Percentiles rank a stretch among this genome's conserved stretches.
phyloP scores from a whole-genome alignment of 2,329 filamentous ascomycete species.

The Botrytis fragariae region DNA sequence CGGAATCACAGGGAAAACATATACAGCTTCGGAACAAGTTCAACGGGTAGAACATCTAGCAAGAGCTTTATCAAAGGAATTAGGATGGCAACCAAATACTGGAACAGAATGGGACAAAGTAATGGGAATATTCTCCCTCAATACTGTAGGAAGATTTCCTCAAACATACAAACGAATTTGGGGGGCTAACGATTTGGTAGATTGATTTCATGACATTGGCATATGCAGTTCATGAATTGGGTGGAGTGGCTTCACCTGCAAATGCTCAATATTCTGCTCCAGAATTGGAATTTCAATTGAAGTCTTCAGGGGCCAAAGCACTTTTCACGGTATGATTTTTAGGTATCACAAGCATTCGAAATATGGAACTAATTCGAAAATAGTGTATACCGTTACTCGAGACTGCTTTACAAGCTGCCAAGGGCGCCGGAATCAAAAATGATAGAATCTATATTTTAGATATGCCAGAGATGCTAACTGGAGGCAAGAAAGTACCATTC shows the following conservation, averaged over 20 bases:
- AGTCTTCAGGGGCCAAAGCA: constrained; percentile 70
- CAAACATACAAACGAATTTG: background rate
- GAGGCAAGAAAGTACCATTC: constrained; percentile 50
- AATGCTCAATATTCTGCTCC: constrained; percentile 82
- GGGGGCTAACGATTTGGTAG: constrained; percentile 40
- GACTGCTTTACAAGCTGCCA: constrained; percentile 65
- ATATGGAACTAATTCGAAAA: background rate
- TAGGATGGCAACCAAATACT: constrained; percentile 67
- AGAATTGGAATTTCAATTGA: constrained; percentile 80
- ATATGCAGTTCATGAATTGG: constrained; percentile 71
- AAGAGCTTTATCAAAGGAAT: constrained; percentile 65
- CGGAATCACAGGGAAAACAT: constrained; percentile 67
- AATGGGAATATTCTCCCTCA: constrained; percentile 72
- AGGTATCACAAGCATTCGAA: constrained; percentile 30
- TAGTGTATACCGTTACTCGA: constrained; percentile 63
- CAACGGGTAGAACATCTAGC: constrained; percentile 66
- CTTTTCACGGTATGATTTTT: constrained; percentile 78
- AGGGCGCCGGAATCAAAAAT: constrained; percentile 64
- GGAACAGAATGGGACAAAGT: constrained; percentile 82
- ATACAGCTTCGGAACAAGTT: constrained; percentile 60
- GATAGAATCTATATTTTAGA: constrained; percentile 73
- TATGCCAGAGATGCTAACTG: constrained; percentile 54
- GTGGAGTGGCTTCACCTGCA: constrained; percentile 74
- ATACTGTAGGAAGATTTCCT: constrained; percentile 56
- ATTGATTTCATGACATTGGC: constrained; percentile 72